A percentile compares a stretch with the other conserved stretches of the same genome.
Evolutionary conservation across 192 early-diverging fungal species (phyloP).

Genomic region (Rhizophagus clarus): DNA sequence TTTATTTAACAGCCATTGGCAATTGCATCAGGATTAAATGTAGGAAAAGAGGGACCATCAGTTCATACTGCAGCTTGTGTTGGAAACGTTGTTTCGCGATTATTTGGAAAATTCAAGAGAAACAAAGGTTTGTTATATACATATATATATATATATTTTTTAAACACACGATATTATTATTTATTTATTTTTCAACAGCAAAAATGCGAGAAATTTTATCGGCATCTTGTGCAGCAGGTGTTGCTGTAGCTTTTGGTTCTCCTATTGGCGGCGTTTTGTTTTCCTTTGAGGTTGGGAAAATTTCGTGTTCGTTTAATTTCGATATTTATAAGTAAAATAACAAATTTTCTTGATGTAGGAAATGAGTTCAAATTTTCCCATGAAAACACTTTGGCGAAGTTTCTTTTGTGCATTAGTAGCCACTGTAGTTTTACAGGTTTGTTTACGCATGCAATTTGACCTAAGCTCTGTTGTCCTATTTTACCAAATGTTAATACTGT

Average conservation of each 20-base stretch:
- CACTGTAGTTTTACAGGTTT: slow-evolving; percentile 82
- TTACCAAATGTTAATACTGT: slow-evolving; percentile 16
- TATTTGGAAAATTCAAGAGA: slow-evolving; percentile 75
- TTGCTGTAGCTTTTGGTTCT: slow-evolving; percentile 96
- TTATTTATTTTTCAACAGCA: slow-evolving; percentile 41
- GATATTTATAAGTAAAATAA: not conserved
- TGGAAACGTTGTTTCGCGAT: slow-evolving; percentile 81
- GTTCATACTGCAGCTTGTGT: slow-evolving; percentile 95
- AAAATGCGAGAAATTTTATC: slow-evolving; percentile 83
- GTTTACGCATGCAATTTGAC: not conserved
- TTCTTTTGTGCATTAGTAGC: slow-evolving; percentile 98
- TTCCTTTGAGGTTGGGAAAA: slow-evolving; percentile 48
- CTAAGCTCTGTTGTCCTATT: not conserved
- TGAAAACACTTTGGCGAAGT: slow-evolving; percentile 93
- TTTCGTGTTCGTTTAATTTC: not conserved
- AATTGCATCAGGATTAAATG: slow-evolving; percentile 85
- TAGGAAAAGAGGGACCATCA: slow-evolving; percentile 96
- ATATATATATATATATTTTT: too few species aligned
- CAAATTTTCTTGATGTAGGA: slow-evolving; percentile 71
- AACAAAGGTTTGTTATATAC: slow-evolving; percentile 65
- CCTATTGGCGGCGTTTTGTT: slow-evolving; percentile 88
- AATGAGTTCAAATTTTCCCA: slow-evolving; percentile 93
- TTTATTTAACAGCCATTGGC: slow-evolving; percentile 59
- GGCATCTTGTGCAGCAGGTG: slow-evolving; percentile 91
- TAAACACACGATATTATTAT: slow-evolving; percentile 28